Evolutionary conservation across 148 eudicot genomes (phyloP).

Genomic region (Diospyros lotus): DNA sequence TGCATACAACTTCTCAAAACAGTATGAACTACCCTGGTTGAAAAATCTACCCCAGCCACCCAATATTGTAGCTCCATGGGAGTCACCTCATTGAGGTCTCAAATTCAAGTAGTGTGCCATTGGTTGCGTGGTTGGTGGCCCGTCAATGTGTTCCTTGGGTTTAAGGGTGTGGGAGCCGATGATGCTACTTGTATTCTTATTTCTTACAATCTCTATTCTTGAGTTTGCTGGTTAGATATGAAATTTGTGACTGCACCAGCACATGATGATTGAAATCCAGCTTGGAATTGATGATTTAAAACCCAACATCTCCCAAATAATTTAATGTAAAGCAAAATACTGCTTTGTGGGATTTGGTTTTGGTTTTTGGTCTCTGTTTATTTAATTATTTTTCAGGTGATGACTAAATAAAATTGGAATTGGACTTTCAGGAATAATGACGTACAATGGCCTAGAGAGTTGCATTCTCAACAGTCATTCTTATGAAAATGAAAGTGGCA

Average conservation of each 20-base stretch:
- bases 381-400: not conserved
- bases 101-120: too few relatives aligned
- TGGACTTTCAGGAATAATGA: constrained; percentile 54
- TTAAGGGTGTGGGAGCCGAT: too few relatives aligned
- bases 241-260: not conserved
- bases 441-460: constrained; percentile 87
- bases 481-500: constrained; percentile 39
- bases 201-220: too few relatives aligned
- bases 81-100: too few relatives aligned
- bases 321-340: not conserved
- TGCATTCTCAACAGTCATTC: constrained; percentile 58
- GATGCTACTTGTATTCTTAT: too few relatives aligned
- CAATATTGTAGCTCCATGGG: too few relatives aligned
- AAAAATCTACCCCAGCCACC: too few relatives aligned
- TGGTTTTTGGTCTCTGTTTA: too few relatives aligned
- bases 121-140: too few relatives aligned
- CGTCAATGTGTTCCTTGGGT: too few relatives aligned
- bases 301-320: constrained; percentile 5
- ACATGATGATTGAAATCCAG: not conserved
- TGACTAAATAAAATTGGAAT: not conserved
- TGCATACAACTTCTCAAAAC: too few relatives aligned
- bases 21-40: too few relatives aligned
- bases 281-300: not conserved
- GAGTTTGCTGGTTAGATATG: not conserved
- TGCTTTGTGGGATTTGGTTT: not conserved